phyloP scores from a whole-genome alignment of 345 rosid species.

The Physaria fendleri region DNA sequence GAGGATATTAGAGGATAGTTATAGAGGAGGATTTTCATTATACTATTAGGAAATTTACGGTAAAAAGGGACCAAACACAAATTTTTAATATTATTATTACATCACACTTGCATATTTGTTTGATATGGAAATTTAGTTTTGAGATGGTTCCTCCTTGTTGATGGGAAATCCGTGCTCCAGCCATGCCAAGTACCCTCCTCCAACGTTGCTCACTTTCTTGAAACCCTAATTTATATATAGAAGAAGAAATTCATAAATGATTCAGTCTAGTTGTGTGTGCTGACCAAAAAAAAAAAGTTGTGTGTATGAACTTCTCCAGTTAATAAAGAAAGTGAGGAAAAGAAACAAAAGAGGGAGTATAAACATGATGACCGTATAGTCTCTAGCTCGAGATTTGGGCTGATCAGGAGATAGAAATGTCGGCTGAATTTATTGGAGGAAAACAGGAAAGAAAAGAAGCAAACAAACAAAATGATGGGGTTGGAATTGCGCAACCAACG shows the following conservation, averaged over 20 bases:
- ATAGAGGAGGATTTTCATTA: too few species aligned
- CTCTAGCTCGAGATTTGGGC: not conserved
- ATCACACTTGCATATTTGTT: too few species aligned
- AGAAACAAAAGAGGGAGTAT: not conserved
- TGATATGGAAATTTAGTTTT: too few species aligned
- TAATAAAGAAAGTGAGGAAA: not conserved
- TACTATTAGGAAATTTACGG: too few species aligned
- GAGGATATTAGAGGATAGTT: too few species aligned
- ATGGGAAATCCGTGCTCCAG: slow-evolving; percentile 37
- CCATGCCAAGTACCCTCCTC: slow-evolving; percentile 84
- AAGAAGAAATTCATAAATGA: too few species aligned
- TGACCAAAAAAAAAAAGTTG: too few species aligned
- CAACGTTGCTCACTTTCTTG: slow-evolving; percentile 65
- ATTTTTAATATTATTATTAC: too few species aligned
- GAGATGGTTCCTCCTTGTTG: slow-evolving; percentile 29
- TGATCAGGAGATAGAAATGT: not conserved
- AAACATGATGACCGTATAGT: not conserved
- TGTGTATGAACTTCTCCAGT: not conserved
- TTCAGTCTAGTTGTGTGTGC: not conserved
- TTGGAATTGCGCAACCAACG: slow-evolving; percentile 22
- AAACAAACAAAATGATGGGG: slow-evolving; percentile 14
- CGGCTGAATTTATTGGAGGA: not conserved
- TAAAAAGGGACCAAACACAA: too few species aligned
- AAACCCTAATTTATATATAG: slow-evolving; percentile 45
- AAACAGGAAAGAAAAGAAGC: not conserved